phyloP scores from a whole-genome alignment of 345 rosid genomes.

The Aethionema arabicum region DNA sequence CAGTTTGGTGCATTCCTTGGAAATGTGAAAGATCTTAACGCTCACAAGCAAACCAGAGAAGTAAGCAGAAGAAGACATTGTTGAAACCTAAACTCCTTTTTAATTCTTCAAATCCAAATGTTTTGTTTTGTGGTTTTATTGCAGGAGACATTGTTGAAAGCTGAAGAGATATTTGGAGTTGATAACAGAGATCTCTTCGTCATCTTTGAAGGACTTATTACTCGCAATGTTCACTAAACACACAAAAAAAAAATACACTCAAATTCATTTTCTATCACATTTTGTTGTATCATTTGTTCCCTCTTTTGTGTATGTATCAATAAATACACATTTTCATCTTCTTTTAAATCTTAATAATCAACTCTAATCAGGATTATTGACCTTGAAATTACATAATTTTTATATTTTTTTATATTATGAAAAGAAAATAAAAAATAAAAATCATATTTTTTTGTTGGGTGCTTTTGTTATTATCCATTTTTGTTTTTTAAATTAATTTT shows the following conservation, averaged over 20 bases:
- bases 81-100: neutral
- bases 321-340: constrained; percentile 20
- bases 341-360: no score
- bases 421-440: no score
- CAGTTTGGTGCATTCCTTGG: constrained; percentile 91
- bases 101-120: neutral
- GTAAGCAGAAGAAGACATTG: constrained; percentile 35
- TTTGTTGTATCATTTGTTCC: constrained; percentile 25
- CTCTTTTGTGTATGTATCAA: constrained; percentile 12
- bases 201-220: constrained; percentile 78
- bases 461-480: no score
- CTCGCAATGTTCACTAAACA: constrained; percentile 61
- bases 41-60: constrained; percentile 88
- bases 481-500: no score
- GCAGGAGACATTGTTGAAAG: constrained; percentile 85
- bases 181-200: constrained; percentile 81
- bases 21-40: constrained; percentile 89
- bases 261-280: constrained; percentile 21
- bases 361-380: no score
- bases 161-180: constrained; percentile 76
- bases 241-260: constrained; percentile 11
- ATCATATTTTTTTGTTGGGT: no score
- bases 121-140: neutral
- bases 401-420: no score
- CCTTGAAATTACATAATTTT: no score